These are phyloP conservation scores for Chaetomium fimeti DNA, from an alignment of 495 filamentous ascomycete species.

Conservation along the genomic window DNA sequence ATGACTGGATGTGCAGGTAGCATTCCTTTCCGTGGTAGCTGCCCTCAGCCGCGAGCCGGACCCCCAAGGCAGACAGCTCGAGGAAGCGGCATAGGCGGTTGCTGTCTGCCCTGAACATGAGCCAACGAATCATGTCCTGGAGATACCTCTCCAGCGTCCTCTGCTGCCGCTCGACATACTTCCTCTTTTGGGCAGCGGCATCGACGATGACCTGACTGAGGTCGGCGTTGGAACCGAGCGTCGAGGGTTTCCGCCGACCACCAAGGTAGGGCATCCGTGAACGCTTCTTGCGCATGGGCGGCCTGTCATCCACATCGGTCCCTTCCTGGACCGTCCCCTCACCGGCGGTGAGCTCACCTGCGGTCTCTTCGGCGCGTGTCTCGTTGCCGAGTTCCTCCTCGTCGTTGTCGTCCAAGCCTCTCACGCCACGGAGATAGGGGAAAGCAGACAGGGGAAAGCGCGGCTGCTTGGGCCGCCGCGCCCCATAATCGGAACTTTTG, in stretches of 20 bases:
- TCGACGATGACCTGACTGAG: conserved; percentile 28
- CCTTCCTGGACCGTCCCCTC: conserved; percentile 44
- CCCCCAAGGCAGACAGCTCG: conserved; percentile 89
- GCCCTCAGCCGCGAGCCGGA: conserved; percentile 91
- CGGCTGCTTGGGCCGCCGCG: conserved; percentile 67
- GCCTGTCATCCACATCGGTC: conserved; percentile 44
- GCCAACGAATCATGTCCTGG: conserved; percentile 88
- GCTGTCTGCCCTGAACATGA: conserved; percentile 94
- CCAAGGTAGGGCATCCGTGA: conserved; percentile 59
- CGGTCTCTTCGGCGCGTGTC: conserved; percentile 47
- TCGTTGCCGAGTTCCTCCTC: conserved; percentile 67
- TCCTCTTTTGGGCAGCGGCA: conserved; percentile 41
- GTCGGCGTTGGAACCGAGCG: conserved; percentile 33
- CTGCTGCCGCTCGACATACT: conserved; percentile 65
- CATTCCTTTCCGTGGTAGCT: conserved; percentile 99
- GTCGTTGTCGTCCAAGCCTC: conserved; percentile 76
- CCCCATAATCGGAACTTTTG: conserved; percentile 38
- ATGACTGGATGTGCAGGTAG: conserved; percentile 83
- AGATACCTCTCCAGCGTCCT: conserved; percentile 87
- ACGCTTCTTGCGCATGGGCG: conserved; percentile 54
- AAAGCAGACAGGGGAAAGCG: conserved; percentile 89
- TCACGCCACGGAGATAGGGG: conserved; percentile 79
- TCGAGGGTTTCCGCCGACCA: conserved; percentile 36
- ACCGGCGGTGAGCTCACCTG: conserved; percentile 42
- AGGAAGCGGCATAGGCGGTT: conserved; percentile 95